These are phyloP conservation scores for Schwanniomyces pseudopolymorphus DNA, from an alignment of 805 yeast genomes.

Conservation along the genomic window DNA sequence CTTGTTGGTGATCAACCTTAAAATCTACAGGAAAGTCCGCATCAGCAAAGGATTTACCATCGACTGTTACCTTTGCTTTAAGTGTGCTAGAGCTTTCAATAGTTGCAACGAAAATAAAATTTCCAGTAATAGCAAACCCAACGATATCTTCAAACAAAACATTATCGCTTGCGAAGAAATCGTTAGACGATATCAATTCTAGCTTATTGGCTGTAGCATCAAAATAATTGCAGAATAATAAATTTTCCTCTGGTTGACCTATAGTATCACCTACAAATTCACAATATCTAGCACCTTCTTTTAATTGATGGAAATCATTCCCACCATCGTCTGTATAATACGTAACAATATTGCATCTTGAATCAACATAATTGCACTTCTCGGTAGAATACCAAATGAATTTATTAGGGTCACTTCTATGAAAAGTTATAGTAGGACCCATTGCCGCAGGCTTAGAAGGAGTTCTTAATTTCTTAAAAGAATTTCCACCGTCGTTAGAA, in stretches of 20 bases:
- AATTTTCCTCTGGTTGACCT: slow-evolving; percentile 37
- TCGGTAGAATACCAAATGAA: slow-evolving; percentile 71
- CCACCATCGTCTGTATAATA: slow-evolving; percentile 72
- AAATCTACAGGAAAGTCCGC: slow-evolving; percentile 73
- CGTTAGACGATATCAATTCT: slow-evolving; percentile 47
- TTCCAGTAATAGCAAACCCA: slow-evolving; percentile 73
- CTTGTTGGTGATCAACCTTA: slow-evolving; percentile 47
- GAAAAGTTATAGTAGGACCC: slow-evolving; percentile 55
- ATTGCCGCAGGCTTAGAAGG: slow-evolving; percentile 50
- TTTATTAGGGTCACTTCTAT: slow-evolving; percentile 51
- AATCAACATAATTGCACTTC: slow-evolving; percentile 41
- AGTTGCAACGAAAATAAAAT: slow-evolving; percentile 71
- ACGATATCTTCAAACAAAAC: slow-evolving; percentile 56
- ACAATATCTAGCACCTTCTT: slow-evolving; percentile 58
- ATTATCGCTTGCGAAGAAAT: slow-evolving; percentile 47
- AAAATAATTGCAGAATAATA: slow-evolving; percentile 64
- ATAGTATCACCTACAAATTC: slow-evolving; percentile 56
- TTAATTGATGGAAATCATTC: slow-evolving; percentile 51
- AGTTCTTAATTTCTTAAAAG: slow-evolving; percentile 46
- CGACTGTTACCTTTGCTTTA: slow-evolving; percentile 71
- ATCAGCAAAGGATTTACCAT: slow-evolving; percentile 74
- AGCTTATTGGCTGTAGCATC: slow-evolving; percentile 27
- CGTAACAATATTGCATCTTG: slow-evolving; percentile 54
- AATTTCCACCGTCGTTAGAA: slow-evolving; percentile 67
- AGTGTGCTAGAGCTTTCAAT: slow-evolving; percentile 45